phyloP scores from a whole-genome alignment of 192 early-diverging fungal genomes.

The Coemansia asiatica region DNA sequence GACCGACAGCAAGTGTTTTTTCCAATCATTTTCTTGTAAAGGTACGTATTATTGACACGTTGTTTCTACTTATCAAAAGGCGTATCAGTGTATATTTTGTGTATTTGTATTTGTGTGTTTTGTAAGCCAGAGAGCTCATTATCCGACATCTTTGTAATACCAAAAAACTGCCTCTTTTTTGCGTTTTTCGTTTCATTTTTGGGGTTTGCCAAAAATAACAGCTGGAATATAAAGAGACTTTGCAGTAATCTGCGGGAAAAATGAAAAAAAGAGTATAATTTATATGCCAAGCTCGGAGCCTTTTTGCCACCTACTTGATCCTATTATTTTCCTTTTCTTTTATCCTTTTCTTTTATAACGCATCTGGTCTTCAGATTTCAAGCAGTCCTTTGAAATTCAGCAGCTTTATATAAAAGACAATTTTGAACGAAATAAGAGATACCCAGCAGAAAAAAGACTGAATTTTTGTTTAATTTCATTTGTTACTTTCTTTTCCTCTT shows the following conservation, averaged over 20 bases:
- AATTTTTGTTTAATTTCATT: neutral
- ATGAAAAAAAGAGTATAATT: neutral
- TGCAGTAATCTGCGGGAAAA: neutral
- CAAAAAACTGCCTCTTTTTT: neutral
- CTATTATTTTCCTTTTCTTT: neutral
- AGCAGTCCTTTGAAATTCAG: neutral
- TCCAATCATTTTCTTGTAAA: neutral
- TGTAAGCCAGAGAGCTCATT: neutral
- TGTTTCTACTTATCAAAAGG: neutral
- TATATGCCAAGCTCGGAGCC: constrained; percentile 1
- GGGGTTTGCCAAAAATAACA: neutral
- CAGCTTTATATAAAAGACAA: neutral
- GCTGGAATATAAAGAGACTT: neutral
- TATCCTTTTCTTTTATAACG: neutral
- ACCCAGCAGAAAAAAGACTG: neutral
- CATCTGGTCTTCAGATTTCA: neutral
- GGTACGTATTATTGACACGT: neutral
- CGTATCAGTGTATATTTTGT: neutral
- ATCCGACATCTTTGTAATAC: neutral
- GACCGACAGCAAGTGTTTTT: neutral
- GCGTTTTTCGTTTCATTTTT: neutral
- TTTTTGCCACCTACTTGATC: neutral
- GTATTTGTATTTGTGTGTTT: neutral
- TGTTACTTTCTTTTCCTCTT: neutral
- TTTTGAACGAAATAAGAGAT: neutral